Percentiles rank a stretch among this genome's conserved stretches.
phyloP scores from a whole-genome alignment of 805 yeast species.

The Suhomyces pyralidae region DNA sequence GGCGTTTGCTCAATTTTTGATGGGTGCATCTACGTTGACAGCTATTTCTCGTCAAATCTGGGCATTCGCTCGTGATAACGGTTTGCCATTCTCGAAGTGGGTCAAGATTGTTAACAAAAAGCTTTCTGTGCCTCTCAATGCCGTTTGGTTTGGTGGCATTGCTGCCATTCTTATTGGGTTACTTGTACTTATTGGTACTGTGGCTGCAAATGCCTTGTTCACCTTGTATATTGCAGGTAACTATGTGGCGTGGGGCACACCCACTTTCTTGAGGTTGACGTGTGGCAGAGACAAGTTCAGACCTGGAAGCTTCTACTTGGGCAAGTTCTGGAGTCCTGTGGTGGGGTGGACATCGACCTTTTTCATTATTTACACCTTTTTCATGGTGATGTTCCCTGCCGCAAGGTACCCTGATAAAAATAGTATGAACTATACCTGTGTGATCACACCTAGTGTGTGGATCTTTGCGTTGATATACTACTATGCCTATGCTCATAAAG shows the following conservation, averaged over 20 bases:
- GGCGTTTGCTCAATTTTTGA: constrained; percentile 28
- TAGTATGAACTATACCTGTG: constrained; percentile 28
- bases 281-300: constrained; percentile 36
- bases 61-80: constrained; percentile 43
- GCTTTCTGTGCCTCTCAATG: constrained; percentile 38
- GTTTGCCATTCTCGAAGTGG: constrained; percentile 38
- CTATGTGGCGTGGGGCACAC: constrained; percentile 35
- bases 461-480: constrained; percentile 24
- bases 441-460: constrained; percentile 27
- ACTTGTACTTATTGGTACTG: constrained; percentile 37
- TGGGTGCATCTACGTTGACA: constrained; percentile 35
- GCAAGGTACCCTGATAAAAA: constrained; percentile 22
- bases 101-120: constrained; percentile 35
- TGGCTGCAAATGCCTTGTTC: constrained; percentile 42
- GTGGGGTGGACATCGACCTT: constrained; percentile 32
- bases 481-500: constrained; percentile 24
- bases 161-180: constrained; percentile 37
- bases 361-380: constrained; percentile 33
- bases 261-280: constrained; percentile 31
- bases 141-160: constrained; percentile 37
- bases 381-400: constrained; percentile 38
- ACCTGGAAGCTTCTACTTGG: constrained; percentile 42
- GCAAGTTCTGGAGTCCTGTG: constrained; percentile 21
- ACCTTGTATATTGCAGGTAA: constrained; percentile 35
- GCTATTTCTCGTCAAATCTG: constrained; percentile 43